Conservation (phyloP, 257 asterid genomes). For the Gentiana straminea region DNA sequence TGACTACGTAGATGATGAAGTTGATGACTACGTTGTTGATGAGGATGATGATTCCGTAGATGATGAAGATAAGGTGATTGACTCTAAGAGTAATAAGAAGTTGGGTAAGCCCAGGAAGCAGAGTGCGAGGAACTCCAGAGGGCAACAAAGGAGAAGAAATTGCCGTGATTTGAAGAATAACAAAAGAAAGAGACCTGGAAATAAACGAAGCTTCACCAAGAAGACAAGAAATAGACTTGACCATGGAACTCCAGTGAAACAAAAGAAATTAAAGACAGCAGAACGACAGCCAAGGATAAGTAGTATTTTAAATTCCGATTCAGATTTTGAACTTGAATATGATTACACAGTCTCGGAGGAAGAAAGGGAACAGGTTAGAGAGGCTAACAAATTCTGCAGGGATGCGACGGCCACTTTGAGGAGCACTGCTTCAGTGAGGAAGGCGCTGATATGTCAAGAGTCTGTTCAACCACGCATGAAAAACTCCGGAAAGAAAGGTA, state of each 20-base stretch:
- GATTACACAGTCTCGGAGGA: conserved; percentile 80
- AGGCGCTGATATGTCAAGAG: conserved; percentile 22
- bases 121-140: conserved; percentile 7
- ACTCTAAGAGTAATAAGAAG: conserved; percentile 15
- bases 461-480: conserved; percentile 27
- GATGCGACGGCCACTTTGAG: conserved; percentile 28
- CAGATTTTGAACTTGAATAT: conserved; percentile 59
- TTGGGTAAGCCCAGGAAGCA: conserved; percentile 13
- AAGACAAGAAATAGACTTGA: conserved; percentile 21
- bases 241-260: conserved; percentile 12
- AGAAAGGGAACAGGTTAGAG: conserved; percentile 84
- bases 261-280: conserved; percentile 26
- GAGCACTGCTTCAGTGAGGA: conserved; percentile 31
- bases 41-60: conserved; percentile 18
- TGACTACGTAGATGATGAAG: conserved; percentile 25
- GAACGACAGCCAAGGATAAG: conserved; percentile 36
- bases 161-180: conserved; percentile 20
- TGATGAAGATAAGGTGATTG: conserved; percentile 26
- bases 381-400: conserved; percentile 47
- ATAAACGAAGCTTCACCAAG: conserved; percentile 15
- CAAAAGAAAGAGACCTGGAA: conserved; percentile 20
- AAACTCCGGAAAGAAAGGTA: conserved; percentile 46
- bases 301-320: conserved; percentile 39
- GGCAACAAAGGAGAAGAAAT: conserved; percentile 21
- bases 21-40: conserved; percentile 12